These are phyloP conservation scores for Penicillium salamii DNA, from an alignment of 495 filamentous ascomycete genomes.

Conservation along the genomic window DNA sequence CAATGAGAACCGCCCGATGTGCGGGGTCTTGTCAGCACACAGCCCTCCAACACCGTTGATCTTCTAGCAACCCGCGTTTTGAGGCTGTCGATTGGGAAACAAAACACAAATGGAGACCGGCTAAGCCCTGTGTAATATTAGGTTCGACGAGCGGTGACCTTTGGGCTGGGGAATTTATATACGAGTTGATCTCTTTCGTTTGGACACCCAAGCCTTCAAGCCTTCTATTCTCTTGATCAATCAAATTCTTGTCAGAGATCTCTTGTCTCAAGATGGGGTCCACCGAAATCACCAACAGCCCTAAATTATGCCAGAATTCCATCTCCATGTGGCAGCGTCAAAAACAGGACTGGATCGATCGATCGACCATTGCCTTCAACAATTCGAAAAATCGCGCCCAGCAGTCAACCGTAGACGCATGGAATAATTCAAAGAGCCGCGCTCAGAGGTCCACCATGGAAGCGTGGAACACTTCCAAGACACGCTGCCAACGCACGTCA, in stretches of 20 bases:
- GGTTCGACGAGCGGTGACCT: neutral
- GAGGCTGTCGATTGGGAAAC: neutral
- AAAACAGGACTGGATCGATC: neutral
- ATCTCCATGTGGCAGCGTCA: neutral
- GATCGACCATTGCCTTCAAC: neutral
- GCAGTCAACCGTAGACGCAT: neutral
- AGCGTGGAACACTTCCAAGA: neutral
- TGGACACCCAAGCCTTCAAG: no score
- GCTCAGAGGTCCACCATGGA: no score
- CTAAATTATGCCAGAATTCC: neutral
- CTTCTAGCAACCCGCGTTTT: neutral
- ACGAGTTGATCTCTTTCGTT: neutral
- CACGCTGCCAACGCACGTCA: neutral
- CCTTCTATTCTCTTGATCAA: no score
- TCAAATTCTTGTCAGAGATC: no score
- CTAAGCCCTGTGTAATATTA: neutral
- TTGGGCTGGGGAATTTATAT: neutral
- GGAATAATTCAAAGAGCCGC: no score
- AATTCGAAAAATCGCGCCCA: constrained; percentile 1
- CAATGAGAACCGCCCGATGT: neutral
- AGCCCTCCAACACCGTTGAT: neutral
- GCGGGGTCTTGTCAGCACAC: neutral
- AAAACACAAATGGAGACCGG: neutral
- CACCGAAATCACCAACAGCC: neutral
- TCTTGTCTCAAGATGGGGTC: neutral